A percentile compares a stretch with the other conserved stretches of the same genome.
These are phyloP conservation scores for Fraxinus dipetala DNA, from an alignment of 305 asterid genomes.

Conservation along the genomic window DNA sequence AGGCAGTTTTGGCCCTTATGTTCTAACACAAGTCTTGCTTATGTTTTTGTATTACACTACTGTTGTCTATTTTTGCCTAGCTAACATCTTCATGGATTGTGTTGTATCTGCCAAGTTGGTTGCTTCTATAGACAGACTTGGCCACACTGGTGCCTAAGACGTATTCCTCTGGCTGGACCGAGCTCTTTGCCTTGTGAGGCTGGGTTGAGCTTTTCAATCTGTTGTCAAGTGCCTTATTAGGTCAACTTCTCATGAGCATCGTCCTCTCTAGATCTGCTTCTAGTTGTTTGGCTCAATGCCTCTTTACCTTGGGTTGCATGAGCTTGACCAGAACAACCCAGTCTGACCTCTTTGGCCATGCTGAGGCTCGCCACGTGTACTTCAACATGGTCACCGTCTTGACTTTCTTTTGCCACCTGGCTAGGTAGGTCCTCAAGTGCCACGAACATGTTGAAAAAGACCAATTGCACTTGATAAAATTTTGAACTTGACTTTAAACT, in stretches of 20 bases:
- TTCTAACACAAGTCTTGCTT: neutral
- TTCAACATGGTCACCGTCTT: neutral
- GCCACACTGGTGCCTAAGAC: neutral
- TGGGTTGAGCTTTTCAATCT: neutral
- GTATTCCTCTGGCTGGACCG: neutral
- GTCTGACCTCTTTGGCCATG: neutral
- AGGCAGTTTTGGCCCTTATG: neutral
- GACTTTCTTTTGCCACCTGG: neutral
- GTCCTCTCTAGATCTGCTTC: neutral
- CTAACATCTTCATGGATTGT: neutral
- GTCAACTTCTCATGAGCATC: neutral
- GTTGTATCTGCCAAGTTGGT: neutral
- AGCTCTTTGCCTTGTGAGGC: neutral
- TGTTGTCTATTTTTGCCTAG: neutral
- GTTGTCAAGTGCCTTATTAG: neutral
- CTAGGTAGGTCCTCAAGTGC: neutral
- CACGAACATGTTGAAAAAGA: neutral
- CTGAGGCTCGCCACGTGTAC: neutral
- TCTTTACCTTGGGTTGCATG: neutral
- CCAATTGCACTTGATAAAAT: neutral
- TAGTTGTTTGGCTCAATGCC: neutral
- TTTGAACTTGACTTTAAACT: neutral
- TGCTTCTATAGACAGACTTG: neutral
- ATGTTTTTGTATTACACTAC: neutral
- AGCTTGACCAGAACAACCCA: neutral